phyloP scores from a whole-genome alignment of 192 early-diverging fungal genomes.

The Cladochytrium replicatum region DNA sequence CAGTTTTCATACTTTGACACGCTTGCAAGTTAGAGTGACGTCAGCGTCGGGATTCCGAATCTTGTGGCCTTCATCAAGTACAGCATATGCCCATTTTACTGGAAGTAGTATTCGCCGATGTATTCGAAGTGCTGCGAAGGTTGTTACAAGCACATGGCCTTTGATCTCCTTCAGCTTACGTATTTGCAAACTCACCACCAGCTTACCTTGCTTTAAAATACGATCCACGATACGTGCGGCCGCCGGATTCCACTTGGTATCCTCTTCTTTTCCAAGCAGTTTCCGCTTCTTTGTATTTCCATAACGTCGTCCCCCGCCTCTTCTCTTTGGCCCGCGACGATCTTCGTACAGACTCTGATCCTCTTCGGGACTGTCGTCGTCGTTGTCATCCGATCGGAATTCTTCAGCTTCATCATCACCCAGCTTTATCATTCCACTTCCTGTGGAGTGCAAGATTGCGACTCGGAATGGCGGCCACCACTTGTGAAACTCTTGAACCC shows the following conservation, averaged over 20 bases:
- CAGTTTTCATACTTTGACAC: conserved; percentile 31
- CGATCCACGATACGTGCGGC: conserved; percentile 31
- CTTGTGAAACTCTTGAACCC: conserved; percentile 51
- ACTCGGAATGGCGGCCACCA: conserved; percentile 81
- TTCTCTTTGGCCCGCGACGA: conserved; percentile 5
- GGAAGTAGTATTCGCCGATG: conserved; percentile 59
- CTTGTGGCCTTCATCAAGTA: conserved; percentile 95
- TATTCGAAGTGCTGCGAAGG: conserved; percentile 71
- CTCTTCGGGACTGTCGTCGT: conserved; percentile 10
- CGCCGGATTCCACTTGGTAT: conserved; percentile 34
- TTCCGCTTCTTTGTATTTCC: conserved; percentile 9
- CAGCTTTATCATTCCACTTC: conserved; percentile 53
- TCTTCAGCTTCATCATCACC: conserved; percentile 5
- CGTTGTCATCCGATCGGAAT: neutral
- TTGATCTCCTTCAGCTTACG: neutral
- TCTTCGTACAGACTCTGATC: conserved; percentile 15
- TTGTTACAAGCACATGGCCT: conserved; percentile 81
- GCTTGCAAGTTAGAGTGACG: conserved; percentile 48
- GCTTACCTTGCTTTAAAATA: conserved; percentile 11
- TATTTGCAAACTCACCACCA: conserved; percentile 2
- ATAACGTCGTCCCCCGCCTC: conserved; percentile 8
- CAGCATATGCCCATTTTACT: conserved; percentile 72
- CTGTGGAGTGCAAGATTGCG: conserved; percentile 77
- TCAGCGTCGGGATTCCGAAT: conserved; percentile 92
- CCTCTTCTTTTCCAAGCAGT: conserved; percentile 27